Conservation (phyloP, 2,329 filamentous ascomycete genomes). For the Fusarium nanum region DNA sequence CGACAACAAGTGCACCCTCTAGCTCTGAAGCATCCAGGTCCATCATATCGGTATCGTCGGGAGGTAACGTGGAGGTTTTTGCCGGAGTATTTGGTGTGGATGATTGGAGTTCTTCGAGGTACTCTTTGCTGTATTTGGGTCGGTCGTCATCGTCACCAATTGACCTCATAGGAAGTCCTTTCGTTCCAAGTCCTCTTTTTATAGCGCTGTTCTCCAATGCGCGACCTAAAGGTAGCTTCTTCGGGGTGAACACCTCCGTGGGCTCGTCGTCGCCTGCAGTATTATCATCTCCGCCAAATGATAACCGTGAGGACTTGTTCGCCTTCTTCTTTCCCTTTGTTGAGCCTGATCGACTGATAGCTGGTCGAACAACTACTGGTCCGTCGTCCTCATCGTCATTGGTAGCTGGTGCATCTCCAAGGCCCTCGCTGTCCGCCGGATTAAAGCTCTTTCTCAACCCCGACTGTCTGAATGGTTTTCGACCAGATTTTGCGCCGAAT, state of each 20-base stretch:
- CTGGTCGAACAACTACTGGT: slow-evolving; percentile 63
- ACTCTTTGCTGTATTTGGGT: slow-evolving; percentile 87
- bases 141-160: slow-evolving; percentile 72
- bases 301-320: slow-evolving; percentile 69
- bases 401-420: slow-evolving; percentile 38
- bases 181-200: slow-evolving; percentile 63
- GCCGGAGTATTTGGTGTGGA: slow-evolving; percentile 87
- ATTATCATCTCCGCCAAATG: slow-evolving; percentile 73
- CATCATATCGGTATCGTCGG: slow-evolving; percentile 63
- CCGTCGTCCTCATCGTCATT: slow-evolving; percentile 59
- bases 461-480: slow-evolving; percentile 68
- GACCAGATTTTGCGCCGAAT: slow-evolving; percentile 58
- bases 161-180: slow-evolving; percentile 66
- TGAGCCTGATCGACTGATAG: slow-evolving; percentile 60
- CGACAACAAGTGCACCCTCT: slow-evolving; percentile 73
- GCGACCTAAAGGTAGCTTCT: slow-evolving; percentile 73
- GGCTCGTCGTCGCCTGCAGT: slow-evolving; percentile 64
- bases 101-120: slow-evolving; percentile 84
- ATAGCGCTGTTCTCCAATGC: slow-evolving; percentile 74
- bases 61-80: slow-evolving; percentile 61
- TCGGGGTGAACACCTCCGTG: slow-evolving; percentile 67
- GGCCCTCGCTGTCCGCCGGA: slow-evolving; percentile 54
- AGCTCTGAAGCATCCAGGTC: slow-evolving; percentile 69
- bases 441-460: slow-evolving; percentile 68
- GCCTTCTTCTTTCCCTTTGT: slow-evolving; percentile 74